Evolutionary conservation across 257 asterid species (phyloP).

Genomic region (Lavandula angustifolia): DNA sequence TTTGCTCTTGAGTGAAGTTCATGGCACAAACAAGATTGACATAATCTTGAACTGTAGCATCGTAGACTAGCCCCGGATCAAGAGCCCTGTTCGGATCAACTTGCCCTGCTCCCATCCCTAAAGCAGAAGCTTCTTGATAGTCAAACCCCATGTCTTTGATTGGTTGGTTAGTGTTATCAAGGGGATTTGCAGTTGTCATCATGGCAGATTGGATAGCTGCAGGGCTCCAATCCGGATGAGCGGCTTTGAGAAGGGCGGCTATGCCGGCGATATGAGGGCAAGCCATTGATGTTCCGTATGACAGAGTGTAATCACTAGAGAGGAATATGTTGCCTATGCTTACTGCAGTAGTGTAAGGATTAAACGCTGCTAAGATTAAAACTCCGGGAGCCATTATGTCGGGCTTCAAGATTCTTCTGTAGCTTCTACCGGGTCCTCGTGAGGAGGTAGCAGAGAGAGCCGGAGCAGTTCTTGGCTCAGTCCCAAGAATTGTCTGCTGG

Average conservation of each 20-base stretch:
- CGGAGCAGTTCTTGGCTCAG: background rate
- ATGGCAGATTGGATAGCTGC: background rate
- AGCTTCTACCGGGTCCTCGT: background rate
- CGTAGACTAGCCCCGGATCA: slow-evolving; percentile 59
- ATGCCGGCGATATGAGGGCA: background rate
- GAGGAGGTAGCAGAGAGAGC: background rate
- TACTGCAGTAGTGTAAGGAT: background rate
- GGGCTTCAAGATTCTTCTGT: background rate
- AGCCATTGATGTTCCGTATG: background rate
- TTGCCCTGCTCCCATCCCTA: slow-evolving; percentile 56
- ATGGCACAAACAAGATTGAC: slow-evolving; percentile 49
- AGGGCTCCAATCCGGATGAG: background rate
- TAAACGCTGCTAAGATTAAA: background rate
- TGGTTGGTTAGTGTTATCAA: slow-evolving; percentile 39
- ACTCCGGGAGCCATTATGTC: background rate
- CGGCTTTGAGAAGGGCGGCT: background rate
- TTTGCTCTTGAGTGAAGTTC: slow-evolving; percentile 47
- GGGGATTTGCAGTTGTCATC: slow-evolving; percentile 42
- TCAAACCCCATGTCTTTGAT: slow-evolving; percentile 36
- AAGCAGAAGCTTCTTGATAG: slow-evolving; percentile 38
- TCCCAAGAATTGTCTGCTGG: background rate
- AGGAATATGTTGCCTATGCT: background rate
- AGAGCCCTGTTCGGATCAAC: slow-evolving; percentile 54
- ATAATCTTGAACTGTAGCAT: slow-evolving; percentile 45
- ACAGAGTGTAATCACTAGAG: background rate